A percentile compares a stretch with the other conserved stretches of the same genome.
phyloP scores from a whole-genome alignment of 208 protist species.

The Wallacemonas sp. region DNA sequence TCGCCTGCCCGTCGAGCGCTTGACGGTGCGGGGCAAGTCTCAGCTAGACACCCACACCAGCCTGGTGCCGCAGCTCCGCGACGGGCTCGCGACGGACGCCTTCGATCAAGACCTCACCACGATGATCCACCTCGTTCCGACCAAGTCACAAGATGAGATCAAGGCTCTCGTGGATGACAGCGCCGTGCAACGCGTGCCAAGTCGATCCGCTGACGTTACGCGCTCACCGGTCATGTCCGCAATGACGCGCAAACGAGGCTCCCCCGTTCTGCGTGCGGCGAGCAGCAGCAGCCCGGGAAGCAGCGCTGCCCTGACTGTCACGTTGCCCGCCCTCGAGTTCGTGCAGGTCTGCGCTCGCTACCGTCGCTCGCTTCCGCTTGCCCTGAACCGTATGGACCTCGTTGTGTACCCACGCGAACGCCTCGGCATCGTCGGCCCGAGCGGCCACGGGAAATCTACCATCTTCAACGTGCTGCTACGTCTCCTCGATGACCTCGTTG shows the following conservation, averaged over 20 bases:
- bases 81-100: slow-evolving; percentile 1
- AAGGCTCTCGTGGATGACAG: not conserved
- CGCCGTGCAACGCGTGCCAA: not conserved
- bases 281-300: not conserved
- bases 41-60: slow-evolving; percentile 5
- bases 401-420: slow-evolving; percentile 48
- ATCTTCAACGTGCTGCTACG: slow-evolving; percentile 64
- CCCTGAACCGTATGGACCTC: slow-evolving; percentile 51
- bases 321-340: slow-evolving; percentile 47
- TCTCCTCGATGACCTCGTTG: slow-evolving; percentile 78
- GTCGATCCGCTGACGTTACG: not conserved
- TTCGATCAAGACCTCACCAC: not conserved
- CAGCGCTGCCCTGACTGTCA: slow-evolving; percentile 11
- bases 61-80: slow-evolving; percentile 2
- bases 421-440: slow-evolving; percentile 55
- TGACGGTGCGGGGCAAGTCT: slow-evolving; percentile 14
- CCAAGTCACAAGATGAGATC: not conserved
- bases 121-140: slow-evolving; percentile 6
- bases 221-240: not conserved
- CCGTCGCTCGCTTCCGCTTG: slow-evolving; percentile 40
- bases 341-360: slow-evolving; percentile 63
- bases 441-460: slow-evolving; percentile 71
- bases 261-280: not conserved
- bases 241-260: not conserved
- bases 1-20: slow-evolving; percentile 45